Percentiles rank a stretch among this genome's conserved stretches.
Conservation (phyloP, 495 filamentous ascomycete species). For the Chaetomium cochliodes region DNA sequence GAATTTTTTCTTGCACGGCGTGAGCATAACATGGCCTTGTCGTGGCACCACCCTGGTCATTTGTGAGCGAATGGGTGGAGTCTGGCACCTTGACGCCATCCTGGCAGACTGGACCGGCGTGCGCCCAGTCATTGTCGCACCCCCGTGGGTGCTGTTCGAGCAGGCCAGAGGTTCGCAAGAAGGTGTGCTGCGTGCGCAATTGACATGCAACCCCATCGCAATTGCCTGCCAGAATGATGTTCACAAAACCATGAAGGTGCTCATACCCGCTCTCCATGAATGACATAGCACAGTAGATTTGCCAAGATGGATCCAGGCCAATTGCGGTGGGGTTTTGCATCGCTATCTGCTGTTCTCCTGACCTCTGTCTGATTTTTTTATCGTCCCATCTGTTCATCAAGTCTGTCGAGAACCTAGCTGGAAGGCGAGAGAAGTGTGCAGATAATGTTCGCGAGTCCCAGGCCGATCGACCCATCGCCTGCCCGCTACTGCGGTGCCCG, state of each 20-base stretch:
- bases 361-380: constrained; percentile 9
- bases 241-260: background rate
- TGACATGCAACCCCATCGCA: constrained; percentile 14
- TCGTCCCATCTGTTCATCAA: constrained; percentile 6
- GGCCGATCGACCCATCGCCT: constrained; percentile 15
- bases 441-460: constrained; percentile 12
- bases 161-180: constrained; percentile 18
- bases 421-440: constrained; percentile 6
- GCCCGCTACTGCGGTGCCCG: constrained; percentile 5
- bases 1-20: constrained; percentile 27
- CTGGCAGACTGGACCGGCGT: constrained; percentile 18
- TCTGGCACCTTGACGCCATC: constrained; percentile 26
- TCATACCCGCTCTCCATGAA: background rate
- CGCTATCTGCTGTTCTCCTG: constrained; percentile 17
- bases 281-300: background rate
- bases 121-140: background rate
- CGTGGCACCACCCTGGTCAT: constrained; percentile 40
- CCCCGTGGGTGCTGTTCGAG: constrained; percentile 1
- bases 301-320: constrained; percentile 1
- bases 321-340: background rate
- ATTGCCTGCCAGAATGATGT: constrained; percentile 10
- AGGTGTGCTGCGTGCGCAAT: constrained; percentile 23
- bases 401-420: constrained; percentile 11
- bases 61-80: constrained; percentile 32
- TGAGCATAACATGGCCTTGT: constrained; percentile 35